Evolutionary conservation across 2,329 filamentous ascomycete species (phyloP).

Genomic region (Ophiostoma himal-ulmi): DNA sequence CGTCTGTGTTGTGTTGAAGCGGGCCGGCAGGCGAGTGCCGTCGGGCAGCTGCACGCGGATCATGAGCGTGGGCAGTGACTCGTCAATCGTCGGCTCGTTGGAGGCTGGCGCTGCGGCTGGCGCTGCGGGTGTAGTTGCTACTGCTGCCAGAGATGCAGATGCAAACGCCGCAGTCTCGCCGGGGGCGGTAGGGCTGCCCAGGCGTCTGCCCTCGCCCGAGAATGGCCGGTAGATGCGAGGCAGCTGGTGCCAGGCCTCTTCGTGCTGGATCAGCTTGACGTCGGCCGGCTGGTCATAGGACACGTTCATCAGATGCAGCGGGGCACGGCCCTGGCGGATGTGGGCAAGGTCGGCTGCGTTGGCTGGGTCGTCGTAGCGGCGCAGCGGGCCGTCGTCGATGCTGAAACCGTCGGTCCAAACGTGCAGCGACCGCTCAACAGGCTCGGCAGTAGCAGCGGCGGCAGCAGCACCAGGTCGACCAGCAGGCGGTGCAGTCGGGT

Average conservation of each 20-base stretch:
- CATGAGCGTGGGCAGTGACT: constrained; percentile 60
- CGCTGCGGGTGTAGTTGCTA: constrained; percentile 31
- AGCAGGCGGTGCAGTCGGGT: constrained; percentile 41
- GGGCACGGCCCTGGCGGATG: constrained; percentile 71
- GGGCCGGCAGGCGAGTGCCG: constrained; percentile 67
- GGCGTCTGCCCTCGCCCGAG: constrained; percentile 61
- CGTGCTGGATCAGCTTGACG: constrained; percentile 70
- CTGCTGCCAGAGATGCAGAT: constrained; percentile 27
- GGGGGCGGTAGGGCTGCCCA: constrained; percentile 63
- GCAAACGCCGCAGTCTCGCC: constrained; percentile 26
- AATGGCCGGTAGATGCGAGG: constrained; percentile 76
- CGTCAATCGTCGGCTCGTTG: constrained; percentile 47
- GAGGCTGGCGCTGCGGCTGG: constrained; percentile 30
- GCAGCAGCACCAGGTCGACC: constrained; percentile 29
- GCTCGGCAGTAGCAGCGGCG: constrained; percentile 28
- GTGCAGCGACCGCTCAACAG: constrained; percentile 63
- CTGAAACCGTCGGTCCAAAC: constrained; percentile 82
- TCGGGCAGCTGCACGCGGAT: constrained; percentile 75
- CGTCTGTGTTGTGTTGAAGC: constrained; percentile 76
- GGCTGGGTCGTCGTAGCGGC: constrained; percentile 70
- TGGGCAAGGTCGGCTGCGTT: constrained; percentile 67
- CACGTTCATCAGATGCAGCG: constrained; percentile 72
- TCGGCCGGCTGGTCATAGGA: constrained; percentile 68
- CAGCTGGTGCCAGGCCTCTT: constrained; percentile 65
- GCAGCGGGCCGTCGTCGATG: constrained; percentile 72